A percentile compares a stretch with the other conserved stretches of the same genome.
phyloP scores from a whole-genome alignment of 1,284 basidiomycete genomes.

The Gomphus bonarii region DNA sequence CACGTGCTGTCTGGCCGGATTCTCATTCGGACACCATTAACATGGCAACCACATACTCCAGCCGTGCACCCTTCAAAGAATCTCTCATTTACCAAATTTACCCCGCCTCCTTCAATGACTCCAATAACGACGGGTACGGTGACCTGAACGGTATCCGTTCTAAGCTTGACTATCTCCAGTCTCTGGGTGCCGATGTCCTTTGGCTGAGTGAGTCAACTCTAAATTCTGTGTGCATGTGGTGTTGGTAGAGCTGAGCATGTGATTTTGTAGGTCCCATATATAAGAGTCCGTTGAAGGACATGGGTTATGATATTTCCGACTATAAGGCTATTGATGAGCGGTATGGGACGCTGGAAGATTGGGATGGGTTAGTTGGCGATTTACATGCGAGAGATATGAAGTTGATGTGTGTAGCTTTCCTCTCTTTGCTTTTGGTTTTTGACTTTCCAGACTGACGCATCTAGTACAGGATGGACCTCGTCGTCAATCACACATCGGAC shows the following conservation, averaged over 20 bases:
- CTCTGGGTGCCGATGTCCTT: constrained; percentile 60
- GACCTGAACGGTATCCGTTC: constrained; percentile 60
- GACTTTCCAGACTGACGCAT: neutral
- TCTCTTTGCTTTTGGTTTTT: neutral
- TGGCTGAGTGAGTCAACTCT: constrained; percentile 52
- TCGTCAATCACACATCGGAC: constrained; percentile 74
- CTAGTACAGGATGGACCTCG: constrained; percentile 56
- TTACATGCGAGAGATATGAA: constrained; percentile 61
- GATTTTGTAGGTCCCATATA: constrained; percentile 47
- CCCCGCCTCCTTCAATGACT: constrained; percentile 64
- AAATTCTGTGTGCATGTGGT: neutral
- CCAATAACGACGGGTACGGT: constrained; percentile 67
- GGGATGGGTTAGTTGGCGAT: constrained; percentile 51
- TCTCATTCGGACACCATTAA: neutral
- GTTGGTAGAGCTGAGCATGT: neutral
- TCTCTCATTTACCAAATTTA: constrained; percentile 68
- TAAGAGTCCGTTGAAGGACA: constrained; percentile 56
- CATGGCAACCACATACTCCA: neutral
- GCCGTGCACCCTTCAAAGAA: constrained; percentile 51
- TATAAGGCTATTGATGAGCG: constrained; percentile 63
- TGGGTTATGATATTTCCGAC: constrained; percentile 70
- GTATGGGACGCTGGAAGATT: constrained; percentile 68
- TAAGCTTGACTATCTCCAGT: constrained; percentile 62
- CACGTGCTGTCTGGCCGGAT: neutral
- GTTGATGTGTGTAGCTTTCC: constrained; percentile 38